Conservation (phyloP, 2,329 filamentous ascomycete species). For the Triangularia setosa region DNA sequence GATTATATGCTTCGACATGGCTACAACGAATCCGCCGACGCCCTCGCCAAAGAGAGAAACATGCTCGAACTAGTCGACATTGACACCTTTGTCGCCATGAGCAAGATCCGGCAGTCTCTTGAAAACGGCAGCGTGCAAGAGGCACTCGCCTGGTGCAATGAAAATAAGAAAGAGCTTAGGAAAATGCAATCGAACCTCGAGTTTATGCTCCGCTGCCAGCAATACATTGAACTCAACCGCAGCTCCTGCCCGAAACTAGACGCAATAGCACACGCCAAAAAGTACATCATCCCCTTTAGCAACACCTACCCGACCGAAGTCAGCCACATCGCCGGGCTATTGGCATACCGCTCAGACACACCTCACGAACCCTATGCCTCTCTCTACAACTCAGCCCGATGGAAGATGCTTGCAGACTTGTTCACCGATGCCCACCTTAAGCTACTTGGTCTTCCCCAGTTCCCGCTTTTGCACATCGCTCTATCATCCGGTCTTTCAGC, state of each 20-base stretch:
- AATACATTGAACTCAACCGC: constrained; percentile 88
- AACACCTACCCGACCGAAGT: constrained; percentile 67
- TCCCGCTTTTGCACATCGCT: constrained; percentile 84
- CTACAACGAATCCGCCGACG: constrained; percentile 71
- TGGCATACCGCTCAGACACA: constrained; percentile 56
- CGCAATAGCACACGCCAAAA: constrained; percentile 77
- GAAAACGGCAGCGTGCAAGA: constrained; percentile 67
- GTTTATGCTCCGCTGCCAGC: constrained; percentile 88
- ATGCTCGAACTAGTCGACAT: constrained; percentile 84
- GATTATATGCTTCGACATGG: constrained; percentile 87
- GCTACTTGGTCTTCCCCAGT: constrained; percentile 75
- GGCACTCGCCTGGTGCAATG: constrained; percentile 83
- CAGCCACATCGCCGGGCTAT: constrained; percentile 69
- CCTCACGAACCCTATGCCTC: constrained; percentile 38
- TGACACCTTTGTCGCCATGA: constrained; percentile 80
- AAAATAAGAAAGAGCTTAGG: constrained; percentile 88
- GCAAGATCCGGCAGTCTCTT: constrained; percentile 71
- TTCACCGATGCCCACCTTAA: constrained; percentile 85
- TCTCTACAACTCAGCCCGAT: constrained; percentile 67
- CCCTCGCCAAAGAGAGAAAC: constrained; percentile 68
- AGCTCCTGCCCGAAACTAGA: constrained; percentile 52
- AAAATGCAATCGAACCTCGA: constrained; percentile 88
- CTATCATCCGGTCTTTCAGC: constrained; percentile 88
- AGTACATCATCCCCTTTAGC: constrained; percentile 69
- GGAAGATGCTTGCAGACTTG: constrained; percentile 69